Percentiles rank a stretch among this genome's conserved stretches.
Conservation (phyloP, 1,139 yeast genomes). For the Pichia norvegensis region DNA sequence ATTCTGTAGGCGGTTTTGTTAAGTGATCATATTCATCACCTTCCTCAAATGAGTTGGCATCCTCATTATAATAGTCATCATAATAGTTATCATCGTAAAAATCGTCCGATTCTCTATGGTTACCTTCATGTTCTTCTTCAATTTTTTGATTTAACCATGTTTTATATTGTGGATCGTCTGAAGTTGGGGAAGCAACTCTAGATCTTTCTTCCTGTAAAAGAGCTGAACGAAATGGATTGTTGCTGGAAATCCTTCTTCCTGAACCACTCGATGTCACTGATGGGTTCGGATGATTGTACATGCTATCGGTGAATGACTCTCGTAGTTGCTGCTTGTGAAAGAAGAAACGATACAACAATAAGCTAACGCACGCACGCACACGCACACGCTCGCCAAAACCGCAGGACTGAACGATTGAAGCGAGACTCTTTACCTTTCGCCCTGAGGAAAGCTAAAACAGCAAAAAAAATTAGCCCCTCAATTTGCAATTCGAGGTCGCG, state of each 20-base stretch:
- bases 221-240: conserved; percentile 29
- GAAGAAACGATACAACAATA: neutral
- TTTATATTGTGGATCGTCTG: conserved; percentile 23
- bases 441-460: neutral
- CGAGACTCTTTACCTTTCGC: neutral
- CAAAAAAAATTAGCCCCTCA: neutral
- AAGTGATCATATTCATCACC: conserved; percentile 18
- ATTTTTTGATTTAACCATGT: conserved; percentile 24
- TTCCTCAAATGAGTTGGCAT: conserved; percentile 14
- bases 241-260: conserved; percentile 25
- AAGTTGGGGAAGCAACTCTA: conserved; percentile 8
- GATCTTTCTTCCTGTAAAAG: conserved; percentile 24
- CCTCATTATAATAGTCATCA: conserved; percentile 7
- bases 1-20: conserved; percentile 1
- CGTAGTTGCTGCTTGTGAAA: neutral
- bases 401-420: neutral
- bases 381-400: neutral
- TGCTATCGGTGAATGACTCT: conserved; percentile 1
- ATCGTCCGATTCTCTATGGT: conserved; percentile 1
- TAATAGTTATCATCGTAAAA: conserved; percentile 8
- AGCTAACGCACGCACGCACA: neutral
- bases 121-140: conserved; percentile 19
- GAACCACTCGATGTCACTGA: conserved; percentile 27
- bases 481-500: too few species aligned
- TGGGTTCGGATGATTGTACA: conserved; percentile 26